phyloP scores from a whole-genome alignment of 2,329 filamentous ascomycete genomes.

The Nakataea oryzae region DNA sequence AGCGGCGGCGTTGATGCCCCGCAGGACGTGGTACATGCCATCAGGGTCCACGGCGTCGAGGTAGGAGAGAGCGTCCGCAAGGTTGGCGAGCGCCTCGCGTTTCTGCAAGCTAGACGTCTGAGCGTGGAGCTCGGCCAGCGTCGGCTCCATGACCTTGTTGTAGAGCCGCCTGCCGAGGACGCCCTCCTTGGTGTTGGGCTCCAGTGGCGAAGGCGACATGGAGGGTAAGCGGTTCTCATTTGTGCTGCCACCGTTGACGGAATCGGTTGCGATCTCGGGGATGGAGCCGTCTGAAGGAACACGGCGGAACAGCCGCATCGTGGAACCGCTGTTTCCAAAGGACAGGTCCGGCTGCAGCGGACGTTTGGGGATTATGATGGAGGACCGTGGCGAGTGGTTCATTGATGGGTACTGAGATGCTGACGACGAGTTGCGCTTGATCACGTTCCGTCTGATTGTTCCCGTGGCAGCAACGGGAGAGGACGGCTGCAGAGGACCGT shows the following conservation, averaged over 20 bases:
- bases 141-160: slow-evolving; percentile 69
- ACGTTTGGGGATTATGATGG: slow-evolving; percentile 41
- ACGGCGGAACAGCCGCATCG: slow-evolving; percentile 81
- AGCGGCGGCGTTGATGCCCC: slow-evolving; percentile 63
- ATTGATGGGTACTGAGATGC: slow-evolving; percentile 9
- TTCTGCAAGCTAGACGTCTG: slow-evolving; percentile 59
- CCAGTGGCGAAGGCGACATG: slow-evolving; percentile 27
- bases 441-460: slow-evolving; percentile 52
- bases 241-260: slow-evolving; percentile 27
- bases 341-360: slow-evolving; percentile 83
- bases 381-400: slow-evolving; percentile 8
- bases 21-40: slow-evolving; percentile 77
- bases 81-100: slow-evolving; percentile 69
- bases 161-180: slow-evolving; percentile 73
- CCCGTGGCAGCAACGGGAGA: slow-evolving; percentile 32
- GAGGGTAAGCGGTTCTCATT: slow-evolving; percentile 57
- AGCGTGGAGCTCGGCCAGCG: slow-evolving; percentile 77
- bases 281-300: slow-evolving; percentile 61
- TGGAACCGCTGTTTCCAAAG: slow-evolving; percentile 88
- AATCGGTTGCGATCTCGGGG: slow-evolving; percentile 25
- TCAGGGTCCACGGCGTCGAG: slow-evolving; percentile 85
- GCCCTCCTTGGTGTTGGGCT: slow-evolving; percentile 67
- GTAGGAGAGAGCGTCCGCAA: slow-evolving; percentile 77
- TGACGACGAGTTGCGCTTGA: slow-evolving; percentile 33
- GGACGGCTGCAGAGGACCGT: slow-evolving; percentile 45